Evolutionary conservation across 1,284 basidiomycete genomes (phyloP), one percentile per base, ranked within the genome.

Genomic region (Sporisorium reilianum): DNA sequence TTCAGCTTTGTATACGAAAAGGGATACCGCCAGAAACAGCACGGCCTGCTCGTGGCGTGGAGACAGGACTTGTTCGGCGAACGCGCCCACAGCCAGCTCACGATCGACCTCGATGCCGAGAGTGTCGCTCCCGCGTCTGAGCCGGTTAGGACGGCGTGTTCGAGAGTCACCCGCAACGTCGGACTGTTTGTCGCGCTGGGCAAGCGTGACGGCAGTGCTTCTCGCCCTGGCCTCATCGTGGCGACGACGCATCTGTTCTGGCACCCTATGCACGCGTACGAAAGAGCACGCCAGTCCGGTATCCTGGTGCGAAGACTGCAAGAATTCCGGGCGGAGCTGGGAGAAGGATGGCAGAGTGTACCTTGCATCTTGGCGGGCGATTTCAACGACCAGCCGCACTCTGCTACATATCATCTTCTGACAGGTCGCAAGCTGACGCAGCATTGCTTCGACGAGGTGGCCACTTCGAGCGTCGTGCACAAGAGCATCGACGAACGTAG

Each of bases 201-300:
- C 9, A 55, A 67, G 7, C 46, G 42, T 1, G 46, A 53, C 6
- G n/a, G 30, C 4, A 58, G 25, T 22, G 11, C 34, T 3, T 52
- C 50, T 3, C 53, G 41, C n/a, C 57, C 86, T 22, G 90, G 91
- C 18, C 82, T 93, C 41, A 86, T 95, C 46, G 86, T 94, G 6
- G 93, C 90, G 2, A 96, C 94, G 0, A 94, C 93, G 0, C 94
- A 92, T 87, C 88, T 91, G 7, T 97, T 98, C 85, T 97, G 95
- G 95, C 94, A 97, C 85, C 94, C 95, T 8, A 90, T 75, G 60
- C 84, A 86, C 44, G 81, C 75, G 2, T 98, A 97, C 84, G 96
- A 99, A 86, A 89, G 95, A 51, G 88, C 90, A 26, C 90, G 95
- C 12, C 88, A 89, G 75, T 84, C 85, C 0, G 85, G 87, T 0